phyloP scores from a whole-genome alignment of 306 rosid genomes.

The Vigna radiata region DNA sequence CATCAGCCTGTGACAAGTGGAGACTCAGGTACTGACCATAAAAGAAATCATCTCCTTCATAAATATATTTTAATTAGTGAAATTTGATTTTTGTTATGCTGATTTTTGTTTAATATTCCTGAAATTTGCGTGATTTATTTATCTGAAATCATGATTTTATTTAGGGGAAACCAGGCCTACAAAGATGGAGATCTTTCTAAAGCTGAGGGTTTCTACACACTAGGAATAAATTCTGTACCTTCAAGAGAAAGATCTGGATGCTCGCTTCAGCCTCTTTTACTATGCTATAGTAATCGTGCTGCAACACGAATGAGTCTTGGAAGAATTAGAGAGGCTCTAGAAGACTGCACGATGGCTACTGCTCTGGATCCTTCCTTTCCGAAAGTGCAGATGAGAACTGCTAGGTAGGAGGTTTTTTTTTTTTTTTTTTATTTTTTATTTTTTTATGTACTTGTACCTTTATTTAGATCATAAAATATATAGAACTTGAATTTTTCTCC shows the following conservation, averaged over 20 bases:
- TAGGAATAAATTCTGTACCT: constrained; percentile 76
- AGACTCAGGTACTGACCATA: constrained; percentile 70
- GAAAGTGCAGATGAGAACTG: constrained; percentile 82
- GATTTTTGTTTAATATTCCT: constrained; percentile 31
- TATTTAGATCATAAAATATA: constrained; percentile 30
- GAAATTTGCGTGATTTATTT: constrained; percentile 33
- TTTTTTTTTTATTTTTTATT: constrained; percentile 32
- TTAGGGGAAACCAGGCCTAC: constrained; percentile 88
- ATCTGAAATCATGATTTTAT: constrained; percentile 40
- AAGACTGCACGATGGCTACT: constrained; percentile 73
- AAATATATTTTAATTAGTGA: not conserved
- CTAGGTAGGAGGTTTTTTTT: constrained; percentile 67
- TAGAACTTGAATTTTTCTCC: constrained; percentile 13
- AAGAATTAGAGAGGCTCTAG: constrained; percentile 84
- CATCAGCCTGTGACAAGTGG: constrained; percentile 79
- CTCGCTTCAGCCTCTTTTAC: constrained; percentile 67
- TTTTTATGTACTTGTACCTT: constrained; percentile 33
- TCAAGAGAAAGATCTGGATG: constrained; percentile 67
- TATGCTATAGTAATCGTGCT: constrained; percentile 93
- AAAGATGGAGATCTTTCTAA: constrained; percentile 70
- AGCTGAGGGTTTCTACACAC: constrained; percentile 87
- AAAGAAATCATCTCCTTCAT: constrained; percentile 10
- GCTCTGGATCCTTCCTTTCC: constrained; percentile 76
- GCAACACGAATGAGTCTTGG: constrained; percentile 79
- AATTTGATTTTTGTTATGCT: constrained; percentile 36